Conservation (phyloP, 2,329 filamentous ascomycete species). For the Orbilia ellipsospora region DNA sequence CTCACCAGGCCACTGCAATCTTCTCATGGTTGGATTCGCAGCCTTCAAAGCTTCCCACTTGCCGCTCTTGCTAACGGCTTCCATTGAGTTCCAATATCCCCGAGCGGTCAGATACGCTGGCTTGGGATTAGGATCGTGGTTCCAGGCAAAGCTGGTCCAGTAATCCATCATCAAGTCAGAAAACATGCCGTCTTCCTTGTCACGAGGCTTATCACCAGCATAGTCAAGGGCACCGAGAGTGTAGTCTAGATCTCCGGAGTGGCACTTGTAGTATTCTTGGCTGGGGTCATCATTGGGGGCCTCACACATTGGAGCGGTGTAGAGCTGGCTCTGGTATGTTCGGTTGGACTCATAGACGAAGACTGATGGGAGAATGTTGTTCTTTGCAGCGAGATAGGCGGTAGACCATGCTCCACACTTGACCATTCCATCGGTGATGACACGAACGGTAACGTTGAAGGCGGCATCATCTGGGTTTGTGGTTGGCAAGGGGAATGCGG, state of each 20-base stretch:
- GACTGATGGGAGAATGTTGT: constrained; percentile 59
- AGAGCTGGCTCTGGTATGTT: constrained; percentile 61
- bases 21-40: constrained; percentile 30
- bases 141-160: constrained; percentile 61
- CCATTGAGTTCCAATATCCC: constrained; percentile 60
- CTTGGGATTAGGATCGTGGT: constrained; percentile 61
- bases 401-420: constrained; percentile 62
- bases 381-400: constrained; percentile 60
- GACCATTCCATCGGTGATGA: constrained; percentile 61
- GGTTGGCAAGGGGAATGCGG: constrained; percentile 44
- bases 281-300: constrained; percentile 59
- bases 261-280: constrained; percentile 64
- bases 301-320: constrained; percentile 60
- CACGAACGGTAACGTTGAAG: constrained; percentile 61
- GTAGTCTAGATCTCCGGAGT: constrained; percentile 63
- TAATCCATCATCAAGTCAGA: constrained; percentile 61
- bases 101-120: constrained; percentile 60
- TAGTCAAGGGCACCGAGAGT: constrained; percentile 62
- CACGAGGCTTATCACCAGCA: constrained; percentile 61
- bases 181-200: constrained; percentile 62
- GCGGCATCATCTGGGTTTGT: constrained; percentile 56
- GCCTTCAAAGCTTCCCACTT: constrained; percentile 58
- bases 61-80: constrained; percentile 59
- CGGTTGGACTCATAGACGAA: constrained; percentile 64
- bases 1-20: constrained; percentile 40